Conservation (phyloP, 768 basidiomycete species). For the Boletellus sp. region DNA sequence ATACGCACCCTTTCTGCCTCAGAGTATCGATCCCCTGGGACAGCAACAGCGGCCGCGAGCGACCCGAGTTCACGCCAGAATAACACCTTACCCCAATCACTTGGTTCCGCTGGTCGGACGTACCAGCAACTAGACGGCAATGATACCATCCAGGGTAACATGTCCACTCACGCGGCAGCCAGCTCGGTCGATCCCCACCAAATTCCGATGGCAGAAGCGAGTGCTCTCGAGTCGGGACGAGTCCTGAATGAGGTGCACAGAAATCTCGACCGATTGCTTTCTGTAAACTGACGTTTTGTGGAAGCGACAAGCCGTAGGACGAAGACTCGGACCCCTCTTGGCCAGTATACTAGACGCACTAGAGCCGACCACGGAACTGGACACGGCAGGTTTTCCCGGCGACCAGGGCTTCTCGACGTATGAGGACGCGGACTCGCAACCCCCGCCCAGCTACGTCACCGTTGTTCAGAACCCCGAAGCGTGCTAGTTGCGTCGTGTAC, state of each 20-base stretch:
- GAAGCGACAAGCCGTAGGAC: constrained; percentile 3
- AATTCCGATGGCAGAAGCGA: neutral
- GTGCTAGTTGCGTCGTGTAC: neutral
- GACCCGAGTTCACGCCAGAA: neutral
- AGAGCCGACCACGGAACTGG: no score
- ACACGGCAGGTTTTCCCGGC: no score
- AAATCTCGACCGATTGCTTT: neutral
- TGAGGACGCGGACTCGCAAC: neutral
- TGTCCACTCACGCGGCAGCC: neutral
- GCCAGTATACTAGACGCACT: neutral
- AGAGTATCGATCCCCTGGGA: constrained; percentile 1
- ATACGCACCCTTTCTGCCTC: constrained; percentile 2
- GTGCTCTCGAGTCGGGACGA: no score
- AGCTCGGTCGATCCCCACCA: neutral
- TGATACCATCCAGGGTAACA: neutral
- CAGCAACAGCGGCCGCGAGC: constrained; percentile 1
- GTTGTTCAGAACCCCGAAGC: neutral
- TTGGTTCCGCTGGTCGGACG: neutral
- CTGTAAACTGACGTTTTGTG: neutral
- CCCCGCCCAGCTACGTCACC: constrained; percentile 8
- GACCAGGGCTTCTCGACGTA: neutral
- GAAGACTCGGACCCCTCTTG: constrained; percentile 10
- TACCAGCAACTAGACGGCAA: neutral
- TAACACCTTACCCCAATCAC: neutral
- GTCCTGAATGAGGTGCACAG: constrained; percentile 13